Base-by-base conservation (phyloP, 169 alveolate genomes). In the Plasmodium fragile region DNA sequence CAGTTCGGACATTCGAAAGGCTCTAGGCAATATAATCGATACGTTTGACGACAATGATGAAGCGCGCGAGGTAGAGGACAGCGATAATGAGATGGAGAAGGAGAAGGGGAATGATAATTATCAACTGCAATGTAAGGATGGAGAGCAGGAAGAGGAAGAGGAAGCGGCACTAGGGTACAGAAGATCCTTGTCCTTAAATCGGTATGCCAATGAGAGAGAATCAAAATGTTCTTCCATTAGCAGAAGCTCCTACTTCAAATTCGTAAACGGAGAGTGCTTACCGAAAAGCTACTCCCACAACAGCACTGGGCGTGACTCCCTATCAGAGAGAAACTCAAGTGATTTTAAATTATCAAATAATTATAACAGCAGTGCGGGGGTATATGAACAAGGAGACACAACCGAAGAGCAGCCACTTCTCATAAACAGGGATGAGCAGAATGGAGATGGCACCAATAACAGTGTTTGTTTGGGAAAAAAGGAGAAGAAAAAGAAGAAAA, bases 1-100 rank as follows among this genome's bases (percentile, higher is more conserved):
- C 16, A 72, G 85, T 39, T 72, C 93, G 10, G 93, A 84, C 39
- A 84, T 84, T 84, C 81, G 93, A 84, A 84, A 34, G 65, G 93
- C 93, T 52, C 79, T 84, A n/a, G 93, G 93, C 28, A 84, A 84
- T 84, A 84, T 84, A 84, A 84, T 84, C 59, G 84, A 73, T 25
- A 73, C 52, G 39, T 73, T 84, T 34, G 79, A 30, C 41, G 93
- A 73, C 25, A 49, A 83, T 43, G 71, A 83, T 36, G 39, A 71
- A 10, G 32, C 18, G 22, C 25, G 28, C 4, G 34, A 3, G n/a
- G 72, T 25, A 41, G 84, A 84, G 18, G 45, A 55, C 41, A 43
- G 43, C 25, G 32, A 84, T 71, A 52, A 45, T 32, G 78, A 72
- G 77, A 75, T 16, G 78, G 70, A 82, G 34, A 52, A 7, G 22